Conservation (phyloP, 345 rosid genomes). For the Ceriops tagal region DNA sequence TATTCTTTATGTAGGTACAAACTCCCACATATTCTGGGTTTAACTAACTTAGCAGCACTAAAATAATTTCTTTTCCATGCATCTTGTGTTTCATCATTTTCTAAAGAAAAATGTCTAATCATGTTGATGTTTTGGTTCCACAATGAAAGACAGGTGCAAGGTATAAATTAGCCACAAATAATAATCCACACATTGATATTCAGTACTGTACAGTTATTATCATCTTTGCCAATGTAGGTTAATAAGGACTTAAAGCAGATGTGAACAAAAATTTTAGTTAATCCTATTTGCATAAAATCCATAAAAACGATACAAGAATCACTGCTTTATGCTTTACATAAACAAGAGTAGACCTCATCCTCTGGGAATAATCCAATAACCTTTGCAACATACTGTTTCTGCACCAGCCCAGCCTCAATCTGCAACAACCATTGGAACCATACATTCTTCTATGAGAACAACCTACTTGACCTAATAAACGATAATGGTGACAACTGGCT, state of each 20-base stretch:
- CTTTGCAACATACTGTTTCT: constrained; percentile 1
- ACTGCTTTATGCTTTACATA: background rate
- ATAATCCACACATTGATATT: too few species aligned
- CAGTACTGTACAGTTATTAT: too few species aligned
- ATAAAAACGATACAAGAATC: too few species aligned
- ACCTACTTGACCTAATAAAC: background rate
- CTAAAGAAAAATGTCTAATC: background rate
- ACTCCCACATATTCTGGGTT: background rate
- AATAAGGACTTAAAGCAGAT: too few species aligned
- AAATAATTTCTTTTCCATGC: background rate
- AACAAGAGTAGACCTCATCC: background rate
- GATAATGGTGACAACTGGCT: background rate
- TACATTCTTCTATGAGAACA: too few species aligned
- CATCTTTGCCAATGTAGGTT: too few species aligned
- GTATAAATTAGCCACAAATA: too few species aligned
- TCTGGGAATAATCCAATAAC: background rate
- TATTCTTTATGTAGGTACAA: background rate
- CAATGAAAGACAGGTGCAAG: too few species aligned
- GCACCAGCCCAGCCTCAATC: background rate
- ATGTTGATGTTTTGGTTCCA: too few species aligned
- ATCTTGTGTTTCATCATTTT: background rate
- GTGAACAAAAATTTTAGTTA: too few species aligned
- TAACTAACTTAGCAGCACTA: background rate
- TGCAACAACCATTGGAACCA: background rate
- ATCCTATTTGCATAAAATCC: too few species aligned